Base-by-base conservation (phyloP, 2,329 filamentous ascomycete genomes). In the Fusarium annulatum region DNA sequence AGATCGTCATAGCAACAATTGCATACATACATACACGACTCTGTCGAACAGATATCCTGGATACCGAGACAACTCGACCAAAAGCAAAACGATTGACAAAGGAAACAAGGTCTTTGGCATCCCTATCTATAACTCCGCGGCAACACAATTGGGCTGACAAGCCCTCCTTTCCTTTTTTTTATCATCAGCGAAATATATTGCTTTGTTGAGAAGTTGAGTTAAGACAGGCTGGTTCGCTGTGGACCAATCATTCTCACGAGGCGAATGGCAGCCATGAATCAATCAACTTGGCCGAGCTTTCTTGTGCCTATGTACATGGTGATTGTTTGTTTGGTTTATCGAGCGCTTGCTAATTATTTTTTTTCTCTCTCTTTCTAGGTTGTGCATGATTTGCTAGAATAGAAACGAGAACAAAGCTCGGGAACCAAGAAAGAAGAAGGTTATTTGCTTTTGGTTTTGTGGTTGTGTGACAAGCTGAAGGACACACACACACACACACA, bases 201-300 rank as follows among this genome's bases (percentile, higher is more conserved):
- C 60, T 66, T 70, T 70, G 67, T 70, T 53, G 34, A 57, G 51
- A 30, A 23, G 26, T 21, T 39, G 33, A 61, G 63, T 67, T 46
- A 26, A 30, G 53, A 45, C 53, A 28, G 19, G 48, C 30, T 45
- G 39, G 58, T 43, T 41, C 36, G 43, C 36, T 39, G 48, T 68
- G 26, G 42, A 14, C 68, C 68, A 71, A 71, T 71, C 68, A 61
- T 61, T 69, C 14, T n/a, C 19, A 36, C 53, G 41, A 67, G 68
- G 68, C 68, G 68, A 30, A 67, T 39, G 55, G 39, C 23, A 46
- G 39, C 26, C 21, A 42, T 26, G 36, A 49, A 36, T 51, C 26
- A 45, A 41, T 42, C 34, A 33, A 49, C 43, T 46, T 23, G 30
- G 28, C 21, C 18, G 28, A 39, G 23, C 64, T 39, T 26, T 36